A percentile compares a stretch with the other conserved stretches of the same genome.
Evolutionary conservation across 805 yeast genomes (phyloP).

Genomic region (Pichia heedii): DNA sequence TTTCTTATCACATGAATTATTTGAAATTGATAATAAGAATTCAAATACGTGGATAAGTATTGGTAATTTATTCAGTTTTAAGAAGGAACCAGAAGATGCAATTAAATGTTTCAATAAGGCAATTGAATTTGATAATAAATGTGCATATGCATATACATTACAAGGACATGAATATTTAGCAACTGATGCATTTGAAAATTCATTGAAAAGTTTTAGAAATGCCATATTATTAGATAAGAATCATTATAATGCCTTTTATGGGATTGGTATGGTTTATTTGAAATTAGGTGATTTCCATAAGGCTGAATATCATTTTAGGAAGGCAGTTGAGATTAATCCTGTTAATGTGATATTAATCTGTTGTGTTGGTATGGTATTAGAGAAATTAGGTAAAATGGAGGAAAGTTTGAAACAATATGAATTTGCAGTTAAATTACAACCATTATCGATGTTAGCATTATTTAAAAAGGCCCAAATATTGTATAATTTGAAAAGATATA

Average conservation of each 20-base stretch:
- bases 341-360: conserved; percentile 82
- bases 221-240: conserved; percentile 71
- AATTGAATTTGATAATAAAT: conserved; percentile 45
- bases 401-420: conserved; percentile 77
- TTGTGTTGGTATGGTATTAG: conserved; percentile 90
- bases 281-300: conserved; percentile 75
- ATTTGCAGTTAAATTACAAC: conserved; percentile 76
- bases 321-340: conserved; percentile 84
- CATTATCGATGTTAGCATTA: conserved; percentile 74
- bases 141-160: conserved; percentile 84
- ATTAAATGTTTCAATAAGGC: conserved; percentile 80
- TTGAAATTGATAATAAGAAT: conserved; percentile 48
- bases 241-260: conserved; percentile 92
- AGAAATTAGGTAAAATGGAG: conserved; percentile 56
- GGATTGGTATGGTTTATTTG: conserved; percentile 88
- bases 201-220: conserved; percentile 70
- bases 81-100: conserved; percentile 82
- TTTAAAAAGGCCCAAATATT: conserved; percentile 83
- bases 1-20: conserved; percentile 72
- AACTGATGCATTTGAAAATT: conserved; percentile 84
- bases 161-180: conserved; percentile 89
- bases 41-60: conserved; percentile 89
- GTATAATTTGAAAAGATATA: conserved; percentile 60
- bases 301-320: conserved; percentile 81
- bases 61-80: conserved; percentile 81